phyloP scores from a whole-genome alignment of 179 eudicot species.

The Beta lomatogona region DNA sequence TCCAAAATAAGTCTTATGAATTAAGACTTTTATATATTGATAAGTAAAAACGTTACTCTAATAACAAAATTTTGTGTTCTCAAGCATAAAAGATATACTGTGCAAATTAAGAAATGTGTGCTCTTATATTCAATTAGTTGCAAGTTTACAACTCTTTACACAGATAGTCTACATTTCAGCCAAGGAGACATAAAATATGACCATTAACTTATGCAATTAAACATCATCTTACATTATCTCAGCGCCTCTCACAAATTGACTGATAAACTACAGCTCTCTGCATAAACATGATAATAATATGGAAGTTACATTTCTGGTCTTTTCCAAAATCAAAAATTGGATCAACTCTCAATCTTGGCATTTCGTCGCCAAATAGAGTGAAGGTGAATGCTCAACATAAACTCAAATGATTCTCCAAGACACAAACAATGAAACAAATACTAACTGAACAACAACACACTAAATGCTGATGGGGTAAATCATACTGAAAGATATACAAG shows the following conservation, averaged over 20 bases:
- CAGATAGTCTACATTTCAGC: too few relatives aligned
- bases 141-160: too few relatives aligned
- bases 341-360: neutral
- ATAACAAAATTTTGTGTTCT: too few relatives aligned
- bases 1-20: too few relatives aligned
- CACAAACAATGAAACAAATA: neutral
- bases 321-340: constrained; percentile 4
- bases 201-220: neutral
- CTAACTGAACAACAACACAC: constrained; percentile 7
- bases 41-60: too few relatives aligned
- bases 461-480: neutral
- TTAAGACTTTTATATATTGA: too few relatives aligned
- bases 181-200: too few relatives aligned
- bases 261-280: neutral
- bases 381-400: neutral
- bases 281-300: too few relatives aligned
- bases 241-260: neutral
- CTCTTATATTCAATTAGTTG: too few relatives aligned
- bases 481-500: constrained; percentile 20
- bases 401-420: constrained; percentile 2
- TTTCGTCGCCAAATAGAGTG: neutral
- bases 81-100: too few relatives aligned
- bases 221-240: neutral
- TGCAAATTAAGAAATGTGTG: too few relatives aligned
- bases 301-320: neutral